Conservation (phyloP, 495 filamentous ascomycete species). For the Xylaria curta region DNA sequence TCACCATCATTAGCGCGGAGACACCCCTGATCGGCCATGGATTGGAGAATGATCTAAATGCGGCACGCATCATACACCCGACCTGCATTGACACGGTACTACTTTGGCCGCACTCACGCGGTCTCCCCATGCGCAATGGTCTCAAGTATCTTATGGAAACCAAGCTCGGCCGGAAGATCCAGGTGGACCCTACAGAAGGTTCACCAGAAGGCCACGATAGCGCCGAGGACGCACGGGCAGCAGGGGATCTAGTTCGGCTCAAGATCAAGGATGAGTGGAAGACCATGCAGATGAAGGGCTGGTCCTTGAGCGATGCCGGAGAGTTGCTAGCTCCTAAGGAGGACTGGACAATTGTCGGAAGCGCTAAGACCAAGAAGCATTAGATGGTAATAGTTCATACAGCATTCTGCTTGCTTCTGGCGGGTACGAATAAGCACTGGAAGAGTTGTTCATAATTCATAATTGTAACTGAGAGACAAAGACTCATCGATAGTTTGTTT, state of each 20-base stretch:
- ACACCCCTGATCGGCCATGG: conserved; percentile 92
- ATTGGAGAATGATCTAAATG: conserved; percentile 93
- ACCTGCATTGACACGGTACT: conserved; percentile 86
- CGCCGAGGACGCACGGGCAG: conserved; percentile 84
- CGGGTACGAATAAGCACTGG: background rate
- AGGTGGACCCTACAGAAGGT: conserved; percentile 65
- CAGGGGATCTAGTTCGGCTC: conserved; percentile 80
- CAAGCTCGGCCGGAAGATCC: conserved; percentile 75
- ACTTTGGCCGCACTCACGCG: conserved; percentile 76
- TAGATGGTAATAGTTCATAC: background rate
- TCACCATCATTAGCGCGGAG: conserved; percentile 68
- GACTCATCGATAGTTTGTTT: background rate
- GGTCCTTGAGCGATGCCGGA: conserved; percentile 59
- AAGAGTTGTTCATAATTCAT: background rate
- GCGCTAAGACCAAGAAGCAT: conserved; percentile 27
- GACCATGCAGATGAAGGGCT: conserved; percentile 66
- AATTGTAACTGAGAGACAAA: background rate
- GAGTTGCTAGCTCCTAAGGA: conserved; percentile 55
- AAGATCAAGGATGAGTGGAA: conserved; percentile 72
- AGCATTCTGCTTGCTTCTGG: background rate
- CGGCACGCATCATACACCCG: conserved; percentile 80
- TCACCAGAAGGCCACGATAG: conserved; percentile 76
- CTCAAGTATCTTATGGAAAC: conserved; percentile 71
- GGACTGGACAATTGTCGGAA: conserved; percentile 25
- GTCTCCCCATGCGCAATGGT: conserved; percentile 76